phyloP scores from a whole-genome alignment of 192 early-diverging fungal species.

The Backusella australiensis region DNA sequence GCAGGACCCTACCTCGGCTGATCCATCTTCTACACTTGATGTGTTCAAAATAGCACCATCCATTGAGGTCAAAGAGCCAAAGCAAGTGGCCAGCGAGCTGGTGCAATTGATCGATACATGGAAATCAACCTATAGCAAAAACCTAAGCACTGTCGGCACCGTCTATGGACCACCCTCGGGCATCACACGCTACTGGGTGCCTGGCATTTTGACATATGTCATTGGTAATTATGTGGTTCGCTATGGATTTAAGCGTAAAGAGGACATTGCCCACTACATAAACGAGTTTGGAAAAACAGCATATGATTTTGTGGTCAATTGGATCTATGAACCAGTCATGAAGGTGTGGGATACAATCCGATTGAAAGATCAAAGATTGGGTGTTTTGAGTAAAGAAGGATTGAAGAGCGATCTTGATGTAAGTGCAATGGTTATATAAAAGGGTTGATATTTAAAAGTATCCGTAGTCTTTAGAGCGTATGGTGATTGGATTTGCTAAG shows the following conservation, averaged over 20 bases:
- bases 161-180: constrained; percentile 55
- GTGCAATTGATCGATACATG: constrained; percentile 25
- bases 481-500: constrained; percentile 82
- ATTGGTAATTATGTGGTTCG: constrained; percentile 44
- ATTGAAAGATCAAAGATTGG: constrained; percentile 74
- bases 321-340: constrained; percentile 72
- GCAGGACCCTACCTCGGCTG: constrained; percentile 13
- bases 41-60: background rate
- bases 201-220: constrained; percentile 40
- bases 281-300: constrained; percentile 53
- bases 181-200: constrained; percentile 71
- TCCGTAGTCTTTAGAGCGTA: constrained; percentile 74
- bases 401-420: constrained; percentile 77
- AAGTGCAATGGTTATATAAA: constrained; percentile 14
- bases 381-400: constrained; percentile 71
- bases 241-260: constrained; percentile 47
- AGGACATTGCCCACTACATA: constrained; percentile 50
- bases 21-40: background rate
- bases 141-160: constrained; percentile 29
- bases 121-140: constrained; percentile 34
- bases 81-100: background rate
- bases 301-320: constrained; percentile 68
- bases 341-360: constrained; percentile 80
- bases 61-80: background rate
- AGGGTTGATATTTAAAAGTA: background rate